A percentile compares a stretch with the other conserved stretches of the same genome.
phyloP scores from a whole-genome alignment of 169 alveolate species.

The Plasmodium relictum region DNA sequence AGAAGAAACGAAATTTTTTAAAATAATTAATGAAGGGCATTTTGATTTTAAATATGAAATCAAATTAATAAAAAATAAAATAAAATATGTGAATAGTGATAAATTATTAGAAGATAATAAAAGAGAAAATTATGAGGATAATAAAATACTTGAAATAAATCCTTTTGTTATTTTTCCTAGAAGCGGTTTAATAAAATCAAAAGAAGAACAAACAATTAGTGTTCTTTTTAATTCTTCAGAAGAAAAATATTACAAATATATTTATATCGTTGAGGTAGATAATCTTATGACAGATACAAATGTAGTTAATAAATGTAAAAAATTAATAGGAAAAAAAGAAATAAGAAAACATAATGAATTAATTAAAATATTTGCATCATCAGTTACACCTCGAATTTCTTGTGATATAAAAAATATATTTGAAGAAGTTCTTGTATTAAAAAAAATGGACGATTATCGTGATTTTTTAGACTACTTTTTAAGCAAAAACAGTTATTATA shows the following conservation, averaged over 20 bases:
- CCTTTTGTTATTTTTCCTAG: constrained; percentile 62
- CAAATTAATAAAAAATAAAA: constrained; percentile 40
- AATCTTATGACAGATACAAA: constrained; percentile 12
- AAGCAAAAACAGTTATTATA: constrained; percentile 62
- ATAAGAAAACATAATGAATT: constrained; percentile 9
- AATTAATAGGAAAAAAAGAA: background rate
- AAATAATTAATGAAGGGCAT: constrained; percentile 65
- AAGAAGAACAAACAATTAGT: constrained; percentile 51
- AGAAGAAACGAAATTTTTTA: constrained; percentile 60
- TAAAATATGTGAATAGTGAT: constrained; percentile 18
- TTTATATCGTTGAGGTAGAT: constrained; percentile 47
- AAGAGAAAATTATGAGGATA: background rate
- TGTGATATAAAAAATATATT: constrained; percentile 62
- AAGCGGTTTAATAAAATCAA: constrained; percentile 52
- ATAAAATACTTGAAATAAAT: constrained; percentile 3
- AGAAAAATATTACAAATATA: constrained; percentile 65
- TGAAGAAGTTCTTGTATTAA: constrained; percentile 56
- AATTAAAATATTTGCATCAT: constrained; percentile 54
- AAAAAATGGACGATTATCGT: constrained; percentile 14
- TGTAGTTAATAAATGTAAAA: background rate
- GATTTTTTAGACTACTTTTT: constrained; percentile 29
- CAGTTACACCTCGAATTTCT: constrained; percentile 66
- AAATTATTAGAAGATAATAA: background rate
- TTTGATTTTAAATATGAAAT: constrained; percentile 69
- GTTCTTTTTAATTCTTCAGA: constrained; percentile 63